Base-by-base conservation (phyloP, 441 rosid genomes). In the Populus trichocarpa region DNA sequence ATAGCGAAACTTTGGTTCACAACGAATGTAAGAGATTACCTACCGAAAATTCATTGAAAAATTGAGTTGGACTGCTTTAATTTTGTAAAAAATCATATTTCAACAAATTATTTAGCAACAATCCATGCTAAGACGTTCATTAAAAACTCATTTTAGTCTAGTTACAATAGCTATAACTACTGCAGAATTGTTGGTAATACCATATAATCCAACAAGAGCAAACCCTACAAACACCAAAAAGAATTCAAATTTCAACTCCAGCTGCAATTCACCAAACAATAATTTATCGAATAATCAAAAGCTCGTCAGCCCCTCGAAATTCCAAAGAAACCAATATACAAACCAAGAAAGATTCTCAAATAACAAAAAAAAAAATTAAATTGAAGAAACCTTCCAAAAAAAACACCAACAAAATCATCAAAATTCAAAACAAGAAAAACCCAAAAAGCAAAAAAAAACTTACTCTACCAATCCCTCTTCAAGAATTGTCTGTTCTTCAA, bases 401-500 rank as follows among this genome's bases (percentile, higher is more conserved):
- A 66, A 25, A 30, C 36, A 59, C 8, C 2, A 67, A 26, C n/a
- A 61, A 57, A 36, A 18, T 25, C 32, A 13, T 9, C 66, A 53
- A 22, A 69, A 46, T 79, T 40, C 30, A 11, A 12, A 63, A 71
- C 16, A 40, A 8, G 33, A 72, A 5, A 18, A 75, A 40, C 42
- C 13, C n/a, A 59, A 67, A 9, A 68, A 66, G 32, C 38, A 14
- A 68, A 28, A 46, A 46, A 50, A 50, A 13, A 78, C 93, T 83
- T 76, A 91, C 96, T 78, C 46, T n/a, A 70, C 67, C 23, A 90
- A 79, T 16, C 89, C 90, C 2, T 86, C 86, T 74, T 90, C 94
- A 59, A 91, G 90, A 14, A 89, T 68, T 25, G 80, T 73, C 76
- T 90, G 92, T 83, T 91, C 96, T 32, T 91, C 89, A 8, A 75